Base-by-base conservation (phyloP, 1,284 basidiomycete species). In the Fomitopsis schrenkii region DNA sequence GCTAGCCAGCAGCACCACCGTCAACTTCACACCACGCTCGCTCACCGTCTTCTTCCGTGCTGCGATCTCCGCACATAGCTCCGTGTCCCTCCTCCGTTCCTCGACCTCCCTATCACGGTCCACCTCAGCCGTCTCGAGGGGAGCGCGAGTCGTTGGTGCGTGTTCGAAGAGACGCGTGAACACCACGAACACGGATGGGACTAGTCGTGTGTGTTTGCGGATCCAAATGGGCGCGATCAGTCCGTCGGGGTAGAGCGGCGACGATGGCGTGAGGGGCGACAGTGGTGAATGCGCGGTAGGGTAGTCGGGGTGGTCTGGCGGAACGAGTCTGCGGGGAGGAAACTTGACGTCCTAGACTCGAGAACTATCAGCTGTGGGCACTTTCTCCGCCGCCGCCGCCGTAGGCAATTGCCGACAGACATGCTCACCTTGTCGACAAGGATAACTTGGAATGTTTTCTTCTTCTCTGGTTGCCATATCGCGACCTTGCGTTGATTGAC, bases 161-260 rank as follows among this genome's bases (percentile, higher is more conserved):
- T 82, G 79, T 72, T 97, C 94, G 70, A 83, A 94, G 62, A 98
- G 80, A 55, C 90, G 85, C 63, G 92, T 78, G 72, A 98, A 97
- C 55, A 96, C 79, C 5, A 98, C 92, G 74, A 98, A 97, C 0
- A 98, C 94, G 17, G 92, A 88, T 0, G 97, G 96, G 0, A 98
- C 79, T 38, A 97, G 85, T 8, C 94, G 88, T 0, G 93, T 91
- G 70, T 98, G 96, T 75, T 98, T 99, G 53, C 95, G 83, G 17
- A 98, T 87, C 97, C 97, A 99, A 68, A 98, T 94, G 0, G 96
- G 97, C 1, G 96, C 94, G 61, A 99, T 93, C 55, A 99, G 78
- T 0, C 97, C 97, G 72, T 99, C 97, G 0, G 97, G 97, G 72
- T 94, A 85, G 15, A 97, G 79, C 0, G 97, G 96, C 0, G 94